Base-by-base conservation (phyloP, 2,329 filamentous ascomycete species). In the Waltergamsia citrina region DNA sequence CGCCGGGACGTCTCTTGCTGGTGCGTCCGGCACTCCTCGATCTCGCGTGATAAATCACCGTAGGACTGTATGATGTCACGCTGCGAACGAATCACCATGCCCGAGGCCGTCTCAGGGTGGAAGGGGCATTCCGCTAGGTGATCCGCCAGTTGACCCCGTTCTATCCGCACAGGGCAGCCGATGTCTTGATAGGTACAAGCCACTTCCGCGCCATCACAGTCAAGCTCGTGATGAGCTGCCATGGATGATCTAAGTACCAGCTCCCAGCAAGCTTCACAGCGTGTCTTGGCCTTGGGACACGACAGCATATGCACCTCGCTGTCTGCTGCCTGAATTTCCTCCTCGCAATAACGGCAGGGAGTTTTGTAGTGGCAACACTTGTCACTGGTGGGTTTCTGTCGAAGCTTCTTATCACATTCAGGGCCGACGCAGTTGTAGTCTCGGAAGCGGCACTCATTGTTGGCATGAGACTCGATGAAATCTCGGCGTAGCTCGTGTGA, bases 361-460 rank as follows among this genome's bases (percentile, higher is more conserved):
- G 62, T 57, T 21, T 65, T 51, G 34, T 60, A 62, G 44, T 81
- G 77, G 16, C 72, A 60, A 44, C 77, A 81, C 3, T 6, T 4
- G 31, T 64, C 62, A n/a, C 58, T 60, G 2, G 57, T 53, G 37
- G 74, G 62, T 41, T 69, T 71, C 30, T 68, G 61, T 10, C 62
- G 57, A 3, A 79, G 58, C 17, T 59, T 60, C 47, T 71, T 65
- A 20, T 59, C 51, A 49, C 77, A 81, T 3, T 51, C 47, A 11
- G 60, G 47, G 23, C 70, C 68, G 1, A 71, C 67, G 43, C 77
- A 81, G n/a, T 61, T 57, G 15, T 75, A 67, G 21, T 67, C 55
- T 5, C 67, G 67, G 43, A 69, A 75, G 2, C 60, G 60, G 46
- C 77, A 81, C 32, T 75, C 70, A 15, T 62, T 62, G 7, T 64